Conservation (phyloP, 1,284 basidiomycete species). For the Leccinum huronense region DNA sequence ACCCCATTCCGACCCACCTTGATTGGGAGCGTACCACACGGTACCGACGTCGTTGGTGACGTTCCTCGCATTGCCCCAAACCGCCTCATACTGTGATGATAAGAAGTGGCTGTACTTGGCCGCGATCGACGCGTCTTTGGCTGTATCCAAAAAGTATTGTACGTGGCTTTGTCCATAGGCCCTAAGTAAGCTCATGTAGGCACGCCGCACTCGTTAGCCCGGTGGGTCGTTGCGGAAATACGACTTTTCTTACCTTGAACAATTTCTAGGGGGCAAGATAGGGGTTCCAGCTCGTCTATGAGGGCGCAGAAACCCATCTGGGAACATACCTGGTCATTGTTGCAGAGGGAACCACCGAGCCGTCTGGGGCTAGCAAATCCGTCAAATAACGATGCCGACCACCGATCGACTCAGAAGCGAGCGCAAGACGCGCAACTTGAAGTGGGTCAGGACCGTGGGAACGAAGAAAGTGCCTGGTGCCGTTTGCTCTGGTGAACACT, state of each 20-base stretch:
- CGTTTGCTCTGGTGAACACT: no score
- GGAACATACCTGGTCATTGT: constrained; percentile 45
- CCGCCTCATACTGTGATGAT: constrained; percentile 40
- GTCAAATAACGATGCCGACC: no score
- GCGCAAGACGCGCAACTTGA: no score
- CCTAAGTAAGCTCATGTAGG: constrained; percentile 23
- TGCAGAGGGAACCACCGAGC: constrained; percentile 38
- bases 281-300: constrained; percentile 8
- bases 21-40: constrained; percentile 27
- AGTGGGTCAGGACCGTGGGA: no score
- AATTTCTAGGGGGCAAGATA: constrained; percentile 36
- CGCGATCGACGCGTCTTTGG: constrained; percentile 37
- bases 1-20: constrained; percentile 30
- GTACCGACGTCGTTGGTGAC: constrained; percentile 44
- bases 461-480: no score
- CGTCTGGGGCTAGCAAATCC: no score
- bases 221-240: no score
- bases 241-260: constrained; percentile 39
- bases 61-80: constrained; percentile 41
- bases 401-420: no score
- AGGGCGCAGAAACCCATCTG: no score
- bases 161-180: constrained; percentile 46
- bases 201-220: background rate
- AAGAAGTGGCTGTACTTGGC: constrained; percentile 42
- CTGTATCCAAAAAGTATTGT: constrained; percentile 43